These are phyloP conservation scores for Extremus antarcticus DNA, from an alignment of 495 filamentous ascomycete genomes.

Conservation along the genomic window DNA sequence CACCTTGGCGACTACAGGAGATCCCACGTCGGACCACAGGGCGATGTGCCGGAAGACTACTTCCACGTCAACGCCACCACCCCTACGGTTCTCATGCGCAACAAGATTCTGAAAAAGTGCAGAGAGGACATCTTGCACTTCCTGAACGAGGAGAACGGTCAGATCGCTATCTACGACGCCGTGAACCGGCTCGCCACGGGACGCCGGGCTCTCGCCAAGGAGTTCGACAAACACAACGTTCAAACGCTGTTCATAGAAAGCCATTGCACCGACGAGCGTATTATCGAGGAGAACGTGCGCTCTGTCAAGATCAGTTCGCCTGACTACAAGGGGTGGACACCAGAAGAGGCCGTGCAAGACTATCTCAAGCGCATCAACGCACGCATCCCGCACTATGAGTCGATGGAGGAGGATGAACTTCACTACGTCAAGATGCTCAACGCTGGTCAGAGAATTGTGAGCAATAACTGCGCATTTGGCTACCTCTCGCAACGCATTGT, in stretches of 20 bases:
- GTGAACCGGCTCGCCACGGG: conserved; percentile 85
- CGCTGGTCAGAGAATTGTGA: conserved; percentile 78
- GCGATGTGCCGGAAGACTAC: conserved; percentile 91
- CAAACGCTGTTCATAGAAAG: conserved; percentile 96
- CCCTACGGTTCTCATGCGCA: conserved; percentile 73
- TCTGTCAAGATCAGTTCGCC: conserved; percentile 98
- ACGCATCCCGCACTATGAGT: conserved; percentile 92
- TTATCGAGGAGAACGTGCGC: conserved; percentile 94
- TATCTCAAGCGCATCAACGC: conserved; percentile 82
- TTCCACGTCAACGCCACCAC: conserved; percentile 93
- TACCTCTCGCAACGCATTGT: conserved; percentile 94
- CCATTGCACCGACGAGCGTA: conserved; percentile 79
- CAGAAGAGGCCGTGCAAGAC: conserved; percentile 80
- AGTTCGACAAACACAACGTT: conserved; percentile 92
- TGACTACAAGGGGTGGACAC: conserved; percentile 86
- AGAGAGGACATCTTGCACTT: conserved; percentile 95
- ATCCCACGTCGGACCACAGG: conserved; percentile 73
- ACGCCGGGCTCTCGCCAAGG: conserved; percentile 78
- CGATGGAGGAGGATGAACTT: conserved; percentile 84
- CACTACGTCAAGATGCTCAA: conserved; percentile 99
- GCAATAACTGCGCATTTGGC: conserved; percentile 92
- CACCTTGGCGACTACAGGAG: conserved; percentile 95
- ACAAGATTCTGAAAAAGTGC: conserved; percentile 96
- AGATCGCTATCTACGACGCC: conserved; percentile 97
- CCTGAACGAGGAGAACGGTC: conserved; percentile 91